Evolutionary conservation across 805 yeast species (phyloP), one percentile per base, ranked within the genome.

Genomic region (Yueomyces sp.): DNA sequence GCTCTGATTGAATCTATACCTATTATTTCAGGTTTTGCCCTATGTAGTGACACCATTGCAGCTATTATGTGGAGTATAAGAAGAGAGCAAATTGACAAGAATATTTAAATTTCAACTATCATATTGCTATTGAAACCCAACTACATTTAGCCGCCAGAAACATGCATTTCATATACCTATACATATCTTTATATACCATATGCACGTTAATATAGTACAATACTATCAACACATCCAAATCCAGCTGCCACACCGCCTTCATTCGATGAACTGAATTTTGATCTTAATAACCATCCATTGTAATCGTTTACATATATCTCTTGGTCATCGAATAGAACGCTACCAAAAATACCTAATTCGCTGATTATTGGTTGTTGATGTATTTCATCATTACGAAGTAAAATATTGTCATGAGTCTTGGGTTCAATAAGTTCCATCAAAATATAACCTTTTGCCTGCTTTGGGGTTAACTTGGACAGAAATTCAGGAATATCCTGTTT

Each of bases 161-260:
- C 19, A 19, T 6, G 9, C 33, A 30, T 30, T 6, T 30, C 33
- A 30, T 30, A 30, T 30, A 30, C 9, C 6, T 30, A 30, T 30
- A 6, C 9, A 30, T 30, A 30, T 30, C 33, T 30, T 6, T 6
- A 6, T 6, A 30, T 6, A 34, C n/a, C n/a, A 34, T 34, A 9
- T 11, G 26, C 5, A 34, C 6, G 38, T 42, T 49, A 54, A 32
- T 52, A 46, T 38, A 85, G 65, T 47, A 78, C 76, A 36, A 87
- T 70, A 55, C 87, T 83, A 62, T 92, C 98, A 37, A 92, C 85
- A 62, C 96, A 87, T 5, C 97, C 99, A 64, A 85, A 90, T 1
- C 99, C 99, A 12, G 98, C 98, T 27, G 97, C 97, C 33, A 92
- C 96, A 37, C 99, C 99, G 36, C 98, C 98, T 67, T 92, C 99